Base-by-base conservation (phyloP, 2,329 filamentous ascomycete species). In the Fusarium secorum region DNA sequence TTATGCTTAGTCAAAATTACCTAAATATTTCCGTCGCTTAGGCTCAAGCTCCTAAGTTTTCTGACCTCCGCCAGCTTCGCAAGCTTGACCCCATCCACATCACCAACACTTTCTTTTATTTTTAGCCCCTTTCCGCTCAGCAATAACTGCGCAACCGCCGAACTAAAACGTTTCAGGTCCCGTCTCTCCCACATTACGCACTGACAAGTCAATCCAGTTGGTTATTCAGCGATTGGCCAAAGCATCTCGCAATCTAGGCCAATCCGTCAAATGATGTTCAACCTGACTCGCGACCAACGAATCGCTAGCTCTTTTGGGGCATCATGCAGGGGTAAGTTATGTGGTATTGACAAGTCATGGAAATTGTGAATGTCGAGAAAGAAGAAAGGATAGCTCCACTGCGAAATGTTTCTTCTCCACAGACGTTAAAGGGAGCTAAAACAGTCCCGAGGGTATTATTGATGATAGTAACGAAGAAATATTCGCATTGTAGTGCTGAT, bases 241-340 rank as follows among this genome's bases (percentile, higher is more conserved):
- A 17, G 17, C 28, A 45, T 30, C 52, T 55, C 52, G 52, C 52
- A 45, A 55, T 33, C 38, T 55, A 55, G 28, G 36, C 52, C 52
- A 24, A 32, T n/a, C 28, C 26, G n/a, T 20, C 9, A 42, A 33
- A n/a, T 53, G n/a, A 42, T 53, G 18, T 18, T 30, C n/a, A 13
- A 3, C 5, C 22, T 45, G 52, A 54, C 28, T 45, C 52, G 38
- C n/a, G 13, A 11, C 7, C 1, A 9, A 24, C 39, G 13, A n/a
- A 33, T 3, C 6, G 28, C 52, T 45, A 55, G 28, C n/a, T 55
- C 7, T 5, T n/a, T 32, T 9, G 10, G 52, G n/a, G 11, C 3
- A 4, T 20, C 13, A 45, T 26, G 38, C 38, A 55, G 35, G 52
- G 52, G 38, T 4, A 53, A 18, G 49, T 39, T 4, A 53, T 22